phyloP scores from a whole-genome alignment of 306 rosid species.

The Corylus heterophylla region DNA sequence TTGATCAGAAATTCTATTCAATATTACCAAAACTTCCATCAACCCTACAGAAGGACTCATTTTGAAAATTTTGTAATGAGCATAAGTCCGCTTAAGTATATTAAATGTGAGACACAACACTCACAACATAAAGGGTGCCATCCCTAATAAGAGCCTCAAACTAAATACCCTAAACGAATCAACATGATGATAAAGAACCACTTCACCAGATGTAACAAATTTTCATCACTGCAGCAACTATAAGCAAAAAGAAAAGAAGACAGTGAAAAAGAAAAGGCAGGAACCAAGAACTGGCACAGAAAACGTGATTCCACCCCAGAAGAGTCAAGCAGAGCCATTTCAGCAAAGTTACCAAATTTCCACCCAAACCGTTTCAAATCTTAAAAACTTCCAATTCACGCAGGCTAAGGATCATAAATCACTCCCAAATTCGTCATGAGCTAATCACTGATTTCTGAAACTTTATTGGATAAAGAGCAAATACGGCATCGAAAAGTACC shows the following conservation, averaged over 20 bases:
- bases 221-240: neutral
- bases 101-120: too few relatives aligned
- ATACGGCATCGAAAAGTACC: neutral
- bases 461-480: neutral
- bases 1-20: neutral
- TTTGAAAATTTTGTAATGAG: neutral
- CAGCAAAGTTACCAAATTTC: neutral
- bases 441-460: neutral
- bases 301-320: neutral
- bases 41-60: neutral
- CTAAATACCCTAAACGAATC: neutral
- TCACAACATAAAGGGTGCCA: too few relatives aligned
- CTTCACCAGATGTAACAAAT: neutral
- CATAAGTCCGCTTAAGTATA: too few relatives aligned
- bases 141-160: neutral
- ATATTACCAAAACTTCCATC: neutral
- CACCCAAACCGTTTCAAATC: neutral
- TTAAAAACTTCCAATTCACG: constrained; percentile 1
- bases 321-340: neutral
- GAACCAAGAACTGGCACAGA: neutral
- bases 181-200: neutral
- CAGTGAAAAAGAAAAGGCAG: neutral
- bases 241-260: neutral
- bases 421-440: neutral
- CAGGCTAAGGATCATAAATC: neutral